Base-by-base conservation (phyloP, 768 basidiomycete species). In the Zangia roseola region DNA sequence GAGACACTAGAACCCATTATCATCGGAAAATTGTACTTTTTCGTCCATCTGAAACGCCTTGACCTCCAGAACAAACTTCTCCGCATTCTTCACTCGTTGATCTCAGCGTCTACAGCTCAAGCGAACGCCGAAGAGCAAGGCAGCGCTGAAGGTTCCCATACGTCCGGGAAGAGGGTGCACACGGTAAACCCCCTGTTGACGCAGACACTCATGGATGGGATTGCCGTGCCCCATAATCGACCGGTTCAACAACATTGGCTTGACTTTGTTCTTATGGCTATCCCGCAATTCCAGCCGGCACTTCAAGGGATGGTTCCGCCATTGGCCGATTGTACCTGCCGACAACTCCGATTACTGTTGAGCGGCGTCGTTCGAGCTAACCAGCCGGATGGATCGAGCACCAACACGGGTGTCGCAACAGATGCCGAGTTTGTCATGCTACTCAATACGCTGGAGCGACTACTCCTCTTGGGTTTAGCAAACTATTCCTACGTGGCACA, bases 11-110 rank as follows among this genome's bases (percentile, higher is more conserved):
- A 94, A 63, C 77, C 81, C 6, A 76, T 77, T 7, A 74, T 95
- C 38, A 74, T 93, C 23, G 78, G 78, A 39, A 91, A 91, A 64
- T 76, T 95, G 2, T 93, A 82, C 64, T 74, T 79, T 40, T 84
- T 77, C 39, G 73, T 97, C 26, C 88, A 94, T 61, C 70, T 73
- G 19, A 71, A 69, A 33, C 77, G 84, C 30, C 78, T 93, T 34
- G 89, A 95, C 59, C 74, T 94, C 13, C 97, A 98, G 72, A 94
- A 91, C 75, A 95, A 94, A 64, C 79, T 95, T 41, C 78, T 98
- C 4, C 92, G 94, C 62, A 80, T 95, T 12, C 78, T 98, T 1
- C 94, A 97, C 62, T 86, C 90, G 0, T 71, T 93, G 26, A 83
- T 94, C 35, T 85, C 88, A 4, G 82, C 82, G 1, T 82, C 83